Percentiles rank a stretch among this genome's conserved stretches.
Evolutionary conservation across 129 eudicot genomes (phyloP).

Genomic region (Artemisia tridentata): DNA sequence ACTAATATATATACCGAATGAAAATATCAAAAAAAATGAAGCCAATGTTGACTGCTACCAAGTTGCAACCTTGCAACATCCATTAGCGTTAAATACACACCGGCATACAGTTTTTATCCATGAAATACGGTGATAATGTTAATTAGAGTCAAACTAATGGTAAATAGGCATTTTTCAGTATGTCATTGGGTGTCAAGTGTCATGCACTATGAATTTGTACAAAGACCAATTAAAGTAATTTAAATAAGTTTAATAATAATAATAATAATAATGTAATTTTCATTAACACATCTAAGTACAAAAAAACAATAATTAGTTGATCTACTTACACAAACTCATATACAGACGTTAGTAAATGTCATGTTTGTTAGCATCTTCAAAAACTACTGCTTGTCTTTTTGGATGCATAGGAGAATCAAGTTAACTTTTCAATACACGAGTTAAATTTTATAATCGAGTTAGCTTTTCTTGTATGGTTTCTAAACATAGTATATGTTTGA

Average conservation of each 20-base stretch:
- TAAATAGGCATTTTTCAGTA: neutral
- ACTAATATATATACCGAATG: neutral
- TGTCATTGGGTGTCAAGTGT: neutral
- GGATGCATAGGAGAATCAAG: neutral
- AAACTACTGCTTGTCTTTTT: neutral
- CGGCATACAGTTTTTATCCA: no score
- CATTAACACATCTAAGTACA: constrained; percentile 10
- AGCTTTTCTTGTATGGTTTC: neutral
- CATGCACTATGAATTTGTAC: neutral
- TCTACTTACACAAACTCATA: constrained; percentile 2
- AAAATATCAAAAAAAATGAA: neutral
- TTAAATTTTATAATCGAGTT: neutral
- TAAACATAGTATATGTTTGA: neutral
- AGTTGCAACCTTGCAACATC: no score
- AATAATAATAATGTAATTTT: neutral
- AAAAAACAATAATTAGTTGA: constrained; percentile 14
- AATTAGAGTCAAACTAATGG: neutral
- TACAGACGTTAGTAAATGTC: neutral
- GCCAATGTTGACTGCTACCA: neutral
- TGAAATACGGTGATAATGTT: neutral
- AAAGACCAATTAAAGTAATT: no score
- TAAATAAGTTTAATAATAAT: neutral
- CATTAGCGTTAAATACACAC: neutral
- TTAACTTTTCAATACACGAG: neutral
- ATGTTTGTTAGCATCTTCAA: constrained; percentile 1